Evolutionary conservation across 2,329 filamentous ascomycete genomes (phyloP), one percentile per base, ranked within the genome.

Genomic region (Botryotinia narcissicola): DNA sequence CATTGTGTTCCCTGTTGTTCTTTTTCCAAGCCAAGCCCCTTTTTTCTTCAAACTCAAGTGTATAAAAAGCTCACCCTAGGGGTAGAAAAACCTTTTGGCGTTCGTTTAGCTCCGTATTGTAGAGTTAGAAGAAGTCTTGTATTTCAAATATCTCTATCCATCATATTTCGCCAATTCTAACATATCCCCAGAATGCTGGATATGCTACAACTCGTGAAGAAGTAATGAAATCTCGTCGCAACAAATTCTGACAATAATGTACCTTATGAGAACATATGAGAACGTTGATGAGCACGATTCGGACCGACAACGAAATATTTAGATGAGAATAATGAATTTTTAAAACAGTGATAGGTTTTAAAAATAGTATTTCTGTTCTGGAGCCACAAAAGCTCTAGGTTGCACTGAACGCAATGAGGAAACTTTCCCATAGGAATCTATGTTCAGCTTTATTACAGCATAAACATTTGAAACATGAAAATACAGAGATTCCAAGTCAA

Each of bases 61-160:
- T 14, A n/a, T n/a, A 51, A 1, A n/a, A 51, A 51, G 25, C 25
- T n/a, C 25, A 7, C 12, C 10, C 10, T 51, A n/a, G 12, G 25
- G 4, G 16, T n/a, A 12, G 5, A n/a, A 16, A 0, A 51, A n/a
- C 1, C 1, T 6, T 5, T 51, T 51, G 10, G 4, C 25, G 10
- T n/a, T n/a, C 4, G 5, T 51, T 51, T 14, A n/a, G 25, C 48
- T 51, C 25, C 25, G 12, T 51, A n/a, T 51, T 4, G 4, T 4
- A 51, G 48, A n/a, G 12, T n/a, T 9, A 51, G 10, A n/a, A 14
- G 4, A 51, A 16, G 10, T 12, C 4, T 29, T n/a, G 4, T n/a
- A 54, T 0, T n/a, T 29, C 25, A 29, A 5, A 54, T 16, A 8
- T n/a, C 10, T 14, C 10, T 51, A n/a, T 51, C 22, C 4, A 51